Conservation (phyloP, 768 basidiomycete genomes). For the Tylopilus sp. region DNA sequence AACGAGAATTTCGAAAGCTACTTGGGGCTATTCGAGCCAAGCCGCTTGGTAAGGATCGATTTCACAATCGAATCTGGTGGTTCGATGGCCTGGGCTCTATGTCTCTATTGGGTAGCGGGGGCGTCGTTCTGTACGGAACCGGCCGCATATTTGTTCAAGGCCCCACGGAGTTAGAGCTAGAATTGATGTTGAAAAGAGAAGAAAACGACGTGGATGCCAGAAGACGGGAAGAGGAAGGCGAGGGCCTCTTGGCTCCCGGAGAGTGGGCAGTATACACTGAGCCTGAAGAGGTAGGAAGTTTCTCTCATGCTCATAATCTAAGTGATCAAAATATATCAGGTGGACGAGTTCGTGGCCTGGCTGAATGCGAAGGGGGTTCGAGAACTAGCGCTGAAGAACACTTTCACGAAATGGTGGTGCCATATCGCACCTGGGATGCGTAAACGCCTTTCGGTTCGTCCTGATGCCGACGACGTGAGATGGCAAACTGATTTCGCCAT, state of each 20-base stretch:
- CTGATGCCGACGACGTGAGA: neutral
- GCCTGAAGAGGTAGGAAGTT: slow-evolving; percentile 69
- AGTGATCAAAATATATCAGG: slow-evolving; percentile 40
- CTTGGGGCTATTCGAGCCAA: slow-evolving; percentile 82
- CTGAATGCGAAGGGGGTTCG: slow-evolving; percentile 89
- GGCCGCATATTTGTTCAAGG: slow-evolving; percentile 93
- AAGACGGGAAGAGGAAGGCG: slow-evolving; percentile 77
- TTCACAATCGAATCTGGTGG: slow-evolving; percentile 98
- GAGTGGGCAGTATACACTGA: slow-evolving; percentile 94
- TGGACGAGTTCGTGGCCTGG: slow-evolving; percentile 84
- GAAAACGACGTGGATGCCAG: slow-evolving; percentile 54
- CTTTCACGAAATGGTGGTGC: slow-evolving; percentile 78
- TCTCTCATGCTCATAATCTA: neutral
- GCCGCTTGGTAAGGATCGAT: slow-evolving; percentile 88
- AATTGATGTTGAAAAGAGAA: slow-evolving; percentile 58
- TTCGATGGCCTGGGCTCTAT: slow-evolving; percentile 93
- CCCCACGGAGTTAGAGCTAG: slow-evolving; percentile 76
- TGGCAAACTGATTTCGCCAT: slow-evolving; percentile 10
- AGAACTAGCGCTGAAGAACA: slow-evolving; percentile 75
- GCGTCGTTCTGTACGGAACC: slow-evolving; percentile 78
- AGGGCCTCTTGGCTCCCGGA: slow-evolving; percentile 64
- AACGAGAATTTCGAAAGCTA: slow-evolving; percentile 91
- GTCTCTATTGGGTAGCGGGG: slow-evolving; percentile 73
- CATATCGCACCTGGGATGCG: slow-evolving; percentile 79
- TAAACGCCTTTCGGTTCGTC: slow-evolving; percentile 68